Base-by-base conservation (phyloP, 2,329 filamentous ascomycete species). In the Xylariaceae sp. region DNA sequence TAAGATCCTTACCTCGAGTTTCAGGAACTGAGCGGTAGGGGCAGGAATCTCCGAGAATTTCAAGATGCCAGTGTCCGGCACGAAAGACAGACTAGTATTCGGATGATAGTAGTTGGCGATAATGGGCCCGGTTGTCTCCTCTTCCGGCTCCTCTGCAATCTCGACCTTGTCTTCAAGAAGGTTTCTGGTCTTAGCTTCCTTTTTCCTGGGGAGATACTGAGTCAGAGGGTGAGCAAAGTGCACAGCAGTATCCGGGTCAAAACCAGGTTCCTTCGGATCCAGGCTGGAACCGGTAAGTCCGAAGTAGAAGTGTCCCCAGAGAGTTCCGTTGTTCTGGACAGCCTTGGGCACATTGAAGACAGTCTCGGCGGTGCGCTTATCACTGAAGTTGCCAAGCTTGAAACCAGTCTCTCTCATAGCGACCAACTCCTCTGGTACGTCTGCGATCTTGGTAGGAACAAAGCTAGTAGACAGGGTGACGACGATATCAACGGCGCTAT, bases 251-350 rank as follows among this genome's bases (percentile, higher is more conserved):
- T 82, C 81, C 0, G 85, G 77, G 72, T 95, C 89, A 73, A 90
- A 99, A 59, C 80, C 81, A 0, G 85, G 78, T 58, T 84, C 82
- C 8, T 81, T 81, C 2, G 93, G 93, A 69, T 97, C 93, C 37
- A 96, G 77, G 58, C 83, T 80, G 60, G 84, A 83, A 56, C 92
- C 93, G 8, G 86, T 77, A 65, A 96, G 83, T 9, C 86, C 90
- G 61, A 97, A 79, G 69, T 92, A 96, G 75, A 97, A 95, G 74
- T 99, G 94, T 2, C 90, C 93, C 86, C 90, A 97, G 8, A 99
- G 82, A 1, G 93, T 97, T 39, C 90, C 92, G 72, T 97, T 97
- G 66, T 92, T 82, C 78, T 97, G 92, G 0, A 96, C 92, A 48
- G 84, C 80, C 62, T 80, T 79, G 2, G 94, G 93, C 3, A 97